phyloP scores from a whole-genome alignment of 805 yeast species.

The Saccharomyces cerevisiae region DNA sequence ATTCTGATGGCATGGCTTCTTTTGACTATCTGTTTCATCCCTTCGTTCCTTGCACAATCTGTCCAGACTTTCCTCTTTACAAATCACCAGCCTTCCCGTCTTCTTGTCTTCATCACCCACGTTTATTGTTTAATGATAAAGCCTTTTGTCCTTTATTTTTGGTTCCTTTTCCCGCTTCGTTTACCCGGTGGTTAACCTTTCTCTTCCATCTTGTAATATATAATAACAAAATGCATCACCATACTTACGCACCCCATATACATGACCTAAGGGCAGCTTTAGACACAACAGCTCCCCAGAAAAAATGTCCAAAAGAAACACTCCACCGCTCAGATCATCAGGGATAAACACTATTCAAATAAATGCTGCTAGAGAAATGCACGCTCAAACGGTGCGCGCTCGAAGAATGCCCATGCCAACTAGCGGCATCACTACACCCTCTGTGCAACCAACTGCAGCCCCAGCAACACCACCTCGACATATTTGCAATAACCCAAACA shows the following conservation, averaged over 20 bases:
- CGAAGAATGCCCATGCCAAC: conserved; percentile 20
- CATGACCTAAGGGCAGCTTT: background rate
- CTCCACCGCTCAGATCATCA: background rate
- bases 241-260: background rate
- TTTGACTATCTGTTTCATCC: background rate
- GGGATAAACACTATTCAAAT: conserved; percentile 52
- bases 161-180: background rate
- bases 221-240: background rate
- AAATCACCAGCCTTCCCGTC: background rate
- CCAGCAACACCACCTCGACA: conserved; percentile 12
- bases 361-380: conserved; percentile 58
- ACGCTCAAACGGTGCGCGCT: conserved; percentile 32
- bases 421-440: conserved; percentile 1
- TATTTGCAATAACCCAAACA: conserved; percentile 28
- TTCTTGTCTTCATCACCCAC: background rate
- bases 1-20: background rate
- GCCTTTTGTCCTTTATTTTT: background rate
- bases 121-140: background rate
- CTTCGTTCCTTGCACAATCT: background rate
- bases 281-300: background rate
- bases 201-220: background rate
- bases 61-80: too few species aligned
- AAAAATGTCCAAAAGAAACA: background rate
- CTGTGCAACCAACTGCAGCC: background rate
- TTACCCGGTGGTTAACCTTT: background rate